Percentiles rank a stretch among this genome's conserved stretches.
Evolutionary conservation across 2,329 filamentous ascomycete genomes (phyloP).

Genomic region (Stemphylium vesicarium): DNA sequence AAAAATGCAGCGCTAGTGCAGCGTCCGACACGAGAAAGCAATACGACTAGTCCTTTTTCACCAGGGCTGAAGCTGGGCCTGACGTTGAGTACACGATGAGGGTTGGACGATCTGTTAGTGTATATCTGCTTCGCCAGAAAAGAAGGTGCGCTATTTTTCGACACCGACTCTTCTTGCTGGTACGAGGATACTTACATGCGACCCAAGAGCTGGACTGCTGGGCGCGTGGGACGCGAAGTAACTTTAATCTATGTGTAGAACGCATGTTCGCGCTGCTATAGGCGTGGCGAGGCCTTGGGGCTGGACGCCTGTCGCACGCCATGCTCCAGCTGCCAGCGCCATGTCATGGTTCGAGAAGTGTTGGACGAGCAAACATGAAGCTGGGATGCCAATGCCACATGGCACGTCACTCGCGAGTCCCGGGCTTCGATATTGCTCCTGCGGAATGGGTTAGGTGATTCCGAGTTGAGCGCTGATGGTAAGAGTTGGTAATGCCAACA

Average conservation of each 20-base stretch:
- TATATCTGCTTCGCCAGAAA: not conserved
- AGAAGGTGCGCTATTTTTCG: not conserved
- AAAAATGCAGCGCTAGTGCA: not conserved
- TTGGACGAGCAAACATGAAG: too few species aligned
- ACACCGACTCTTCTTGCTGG: not conserved
- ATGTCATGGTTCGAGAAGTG: too few species aligned
- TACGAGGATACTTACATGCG: too few species aligned
- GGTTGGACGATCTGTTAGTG: too few species aligned
- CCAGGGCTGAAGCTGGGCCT: not conserved
- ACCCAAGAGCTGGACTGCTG: not conserved
- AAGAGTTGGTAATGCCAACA: too few species aligned
- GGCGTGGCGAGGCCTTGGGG: not conserved
- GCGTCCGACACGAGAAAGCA: conserved; percentile 1
- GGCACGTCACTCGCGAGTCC: too few species aligned
- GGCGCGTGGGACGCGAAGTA: conserved; percentile 1
- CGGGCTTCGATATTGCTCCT: too few species aligned
- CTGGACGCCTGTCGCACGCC: too few species aligned
- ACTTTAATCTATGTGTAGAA: not conserved
- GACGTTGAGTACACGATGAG: not conserved
- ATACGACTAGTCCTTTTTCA: not conserved
- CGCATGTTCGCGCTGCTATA: conserved; percentile 2
- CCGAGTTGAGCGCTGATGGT: too few species aligned
- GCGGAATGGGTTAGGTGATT: too few species aligned
- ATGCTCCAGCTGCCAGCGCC: too few species aligned
- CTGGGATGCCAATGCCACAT: too few species aligned